A percentile compares a stretch with the other conserved stretches of the same genome.
phyloP scores from a whole-genome alignment of 2,329 filamentous ascomycete species.

The Aspergillus ochraceus region DNA sequence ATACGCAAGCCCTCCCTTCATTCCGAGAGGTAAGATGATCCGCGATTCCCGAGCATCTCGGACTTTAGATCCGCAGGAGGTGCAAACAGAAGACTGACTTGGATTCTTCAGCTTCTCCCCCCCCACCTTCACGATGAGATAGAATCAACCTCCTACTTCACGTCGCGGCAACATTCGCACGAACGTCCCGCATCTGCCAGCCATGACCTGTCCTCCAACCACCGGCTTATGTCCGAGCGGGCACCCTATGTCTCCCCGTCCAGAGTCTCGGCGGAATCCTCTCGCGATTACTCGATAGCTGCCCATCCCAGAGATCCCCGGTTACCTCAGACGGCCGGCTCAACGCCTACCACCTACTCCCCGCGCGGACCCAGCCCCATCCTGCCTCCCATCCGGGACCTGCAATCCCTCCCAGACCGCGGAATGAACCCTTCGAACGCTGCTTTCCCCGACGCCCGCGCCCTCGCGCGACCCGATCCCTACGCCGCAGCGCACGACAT shows the following conservation, averaged over 20 bases:
- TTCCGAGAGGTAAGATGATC: constrained; percentile 37
- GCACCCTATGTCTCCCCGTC: constrained; percentile 19
- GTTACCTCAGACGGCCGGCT: constrained; percentile 9
- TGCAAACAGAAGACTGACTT: constrained; percentile 10
- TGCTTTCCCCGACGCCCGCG: constrained; percentile 28
- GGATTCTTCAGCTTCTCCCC: constrained; percentile 34
- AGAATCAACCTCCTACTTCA: constrained; percentile 38
- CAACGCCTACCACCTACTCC: constrained; percentile 22
- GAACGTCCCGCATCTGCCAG: constrained; percentile 30
- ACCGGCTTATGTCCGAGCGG: constrained; percentile 29
- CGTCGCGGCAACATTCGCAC: constrained; percentile 28
- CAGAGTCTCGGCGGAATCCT: constrained; percentile 22
- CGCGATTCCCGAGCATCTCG: not conserved
- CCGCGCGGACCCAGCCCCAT: constrained; percentile 38
- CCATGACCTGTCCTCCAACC: constrained; percentile 31
- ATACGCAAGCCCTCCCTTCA: constrained; percentile 37
- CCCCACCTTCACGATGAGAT: constrained; percentile 44
- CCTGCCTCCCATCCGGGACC: constrained; percentile 38
- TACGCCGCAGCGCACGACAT: constrained; percentile 10
- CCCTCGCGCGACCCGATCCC: constrained; percentile 27
- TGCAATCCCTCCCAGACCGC: constrained; percentile 34
- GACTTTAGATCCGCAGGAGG: not conserved
- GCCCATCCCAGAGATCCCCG: constrained; percentile 20
- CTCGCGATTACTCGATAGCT: constrained; percentile 27
- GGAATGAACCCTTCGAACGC: constrained; percentile 22